Conservation (phyloP, 78 protist genomes). For the Emiliania huxleyi region DNA sequence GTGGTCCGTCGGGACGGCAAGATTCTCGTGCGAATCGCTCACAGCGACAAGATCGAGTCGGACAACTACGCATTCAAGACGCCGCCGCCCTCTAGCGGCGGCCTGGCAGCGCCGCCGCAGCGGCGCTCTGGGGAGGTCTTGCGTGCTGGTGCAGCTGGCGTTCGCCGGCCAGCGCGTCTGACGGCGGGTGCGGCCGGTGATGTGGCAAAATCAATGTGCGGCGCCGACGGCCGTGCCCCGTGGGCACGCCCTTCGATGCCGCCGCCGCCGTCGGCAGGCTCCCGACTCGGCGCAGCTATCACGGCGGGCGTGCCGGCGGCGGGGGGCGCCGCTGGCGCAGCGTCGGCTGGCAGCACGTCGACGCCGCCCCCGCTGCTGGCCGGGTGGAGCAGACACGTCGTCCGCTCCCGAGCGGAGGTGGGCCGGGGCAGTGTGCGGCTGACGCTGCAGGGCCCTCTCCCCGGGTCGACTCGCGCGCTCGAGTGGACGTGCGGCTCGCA, state of each 20-base stretch:
- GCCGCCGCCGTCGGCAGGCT: no score
- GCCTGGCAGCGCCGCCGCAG: no score
- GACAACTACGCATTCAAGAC: constrained; percentile 23
- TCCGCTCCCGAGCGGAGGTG: not conserved
- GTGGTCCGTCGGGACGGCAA: not conserved
- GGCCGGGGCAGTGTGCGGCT: not conserved
- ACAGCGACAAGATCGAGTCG: not conserved
- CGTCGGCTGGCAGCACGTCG: no score
- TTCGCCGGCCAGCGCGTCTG: no score
- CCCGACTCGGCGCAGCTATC: no score
- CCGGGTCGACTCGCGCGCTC: not conserved
- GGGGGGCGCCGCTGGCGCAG: no score
- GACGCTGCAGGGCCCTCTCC: not conserved
- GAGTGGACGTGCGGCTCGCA: not conserved
- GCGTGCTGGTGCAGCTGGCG: no score
- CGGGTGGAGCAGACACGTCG: no score
- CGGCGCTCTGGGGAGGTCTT: no score
- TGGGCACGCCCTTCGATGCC: not conserved
- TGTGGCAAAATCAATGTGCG: not conserved
- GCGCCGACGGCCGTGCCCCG: not conserved
- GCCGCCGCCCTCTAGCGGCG: constrained; percentile 17
- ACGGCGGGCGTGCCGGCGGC: no score
- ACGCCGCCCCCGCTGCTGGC: no score
- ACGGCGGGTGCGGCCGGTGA: not conserved
- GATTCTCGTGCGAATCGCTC: not conserved